These are phyloP conservation scores for Phytophthora cryptogea DNA, from an alignment of 352 stramenopile genomes.

Conservation along the genomic window DNA sequence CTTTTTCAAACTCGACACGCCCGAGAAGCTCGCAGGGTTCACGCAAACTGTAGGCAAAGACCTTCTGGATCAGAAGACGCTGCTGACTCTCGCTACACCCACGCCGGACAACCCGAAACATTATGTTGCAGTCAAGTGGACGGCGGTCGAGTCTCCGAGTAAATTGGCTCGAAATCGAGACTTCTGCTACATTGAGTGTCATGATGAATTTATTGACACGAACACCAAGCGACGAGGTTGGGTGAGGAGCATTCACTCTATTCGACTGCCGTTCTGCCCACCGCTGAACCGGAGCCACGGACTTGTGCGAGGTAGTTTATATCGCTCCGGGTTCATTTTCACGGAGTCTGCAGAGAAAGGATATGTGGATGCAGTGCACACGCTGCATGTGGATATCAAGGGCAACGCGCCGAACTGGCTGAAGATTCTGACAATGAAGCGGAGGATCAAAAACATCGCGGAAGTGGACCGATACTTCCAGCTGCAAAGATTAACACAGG, in stretches of 20 bases:
- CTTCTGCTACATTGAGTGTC: conserved; percentile 86
- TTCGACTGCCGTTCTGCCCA: conserved; percentile 74
- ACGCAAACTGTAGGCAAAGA: conserved; percentile 77
- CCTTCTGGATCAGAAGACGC: conserved; percentile 78
- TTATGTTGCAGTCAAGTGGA: conserved; percentile 86
- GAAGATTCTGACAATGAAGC: conserved; percentile 80
- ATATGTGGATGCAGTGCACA: conserved; percentile 76
- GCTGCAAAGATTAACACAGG: conserved; percentile 52
- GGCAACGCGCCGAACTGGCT: conserved; percentile 76
- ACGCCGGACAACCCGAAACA: conserved; percentile 81
- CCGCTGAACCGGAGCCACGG: conserved; percentile 57
- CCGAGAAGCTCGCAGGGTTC: conserved; percentile 72
- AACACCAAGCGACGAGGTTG: conserved; percentile 70
- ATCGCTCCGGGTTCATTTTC: conserved; percentile 83
- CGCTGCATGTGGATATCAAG: conserved; percentile 82
- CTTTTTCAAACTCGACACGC: conserved; percentile 80
- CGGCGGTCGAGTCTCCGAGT: conserved; percentile 70
- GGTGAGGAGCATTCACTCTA: conserved; percentile 81
- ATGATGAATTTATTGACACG: conserved; percentile 85
- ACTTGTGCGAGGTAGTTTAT: conserved; percentile 71
- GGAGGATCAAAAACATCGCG: conserved; percentile 74
- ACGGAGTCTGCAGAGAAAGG: conserved; percentile 55
- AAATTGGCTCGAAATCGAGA: conserved; percentile 81
- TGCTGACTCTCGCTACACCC: conserved; percentile 65
- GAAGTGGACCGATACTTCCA: conserved; percentile 76